Conservation (phyloP, 2,329 filamentous ascomycete genomes). For the Penicillium hesseltinei region DNA sequence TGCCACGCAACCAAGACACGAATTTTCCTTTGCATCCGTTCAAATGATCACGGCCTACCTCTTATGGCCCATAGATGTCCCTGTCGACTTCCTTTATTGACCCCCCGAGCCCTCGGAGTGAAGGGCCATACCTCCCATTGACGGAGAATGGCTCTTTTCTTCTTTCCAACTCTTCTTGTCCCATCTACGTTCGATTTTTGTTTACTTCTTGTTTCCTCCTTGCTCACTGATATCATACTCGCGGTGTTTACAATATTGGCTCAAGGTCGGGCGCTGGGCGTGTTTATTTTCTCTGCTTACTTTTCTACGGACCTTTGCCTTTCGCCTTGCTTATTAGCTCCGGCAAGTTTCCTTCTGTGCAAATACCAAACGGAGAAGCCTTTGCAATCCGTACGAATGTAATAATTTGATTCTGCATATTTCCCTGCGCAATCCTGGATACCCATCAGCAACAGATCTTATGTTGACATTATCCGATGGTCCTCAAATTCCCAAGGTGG, state of each 20-base stretch:
- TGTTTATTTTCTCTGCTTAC: background rate
- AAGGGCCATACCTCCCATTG: background rate
- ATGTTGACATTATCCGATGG: background rate
- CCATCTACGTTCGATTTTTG: background rate
- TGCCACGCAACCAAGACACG: slow-evolving; percentile 6
- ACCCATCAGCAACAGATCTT: background rate
- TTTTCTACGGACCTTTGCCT: background rate
- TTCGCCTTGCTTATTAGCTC: background rate
- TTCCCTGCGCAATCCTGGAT: background rate
- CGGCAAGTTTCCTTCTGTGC: background rate
- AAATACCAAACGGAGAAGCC: background rate
- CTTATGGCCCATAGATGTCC: background rate
- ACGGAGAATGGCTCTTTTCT: background rate
- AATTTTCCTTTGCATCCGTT: background rate
- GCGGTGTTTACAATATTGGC: background rate
- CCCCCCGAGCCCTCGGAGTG: no score
- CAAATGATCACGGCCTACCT: background rate
- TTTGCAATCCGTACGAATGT: background rate
- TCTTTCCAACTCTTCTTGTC: background rate
- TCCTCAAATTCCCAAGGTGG: background rate
- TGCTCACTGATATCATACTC: background rate
- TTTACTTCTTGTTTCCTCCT: background rate
- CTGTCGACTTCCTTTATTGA: background rate
- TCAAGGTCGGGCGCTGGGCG: background rate
- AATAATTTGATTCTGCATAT: background rate